Evolutionary conservation across 2,329 filamentous ascomycete species (phyloP).

Genomic region (Ophidiomyces ophidiicola): DNA sequence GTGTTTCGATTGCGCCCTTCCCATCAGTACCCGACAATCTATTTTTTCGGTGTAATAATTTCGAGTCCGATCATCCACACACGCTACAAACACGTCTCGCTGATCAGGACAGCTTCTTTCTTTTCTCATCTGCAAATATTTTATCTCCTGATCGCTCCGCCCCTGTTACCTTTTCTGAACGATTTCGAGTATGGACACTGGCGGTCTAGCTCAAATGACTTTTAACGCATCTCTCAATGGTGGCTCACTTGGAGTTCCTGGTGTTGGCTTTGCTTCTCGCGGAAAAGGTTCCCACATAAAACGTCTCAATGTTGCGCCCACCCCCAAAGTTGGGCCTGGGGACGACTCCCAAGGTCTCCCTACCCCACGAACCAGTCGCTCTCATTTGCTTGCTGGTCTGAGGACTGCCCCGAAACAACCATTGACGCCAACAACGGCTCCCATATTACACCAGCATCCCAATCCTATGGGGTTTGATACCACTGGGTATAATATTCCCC

Average conservation of each 20-base stretch:
- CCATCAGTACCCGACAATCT: neutral
- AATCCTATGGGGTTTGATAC: conserved; percentile 14
- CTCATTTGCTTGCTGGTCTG: conserved; percentile 83
- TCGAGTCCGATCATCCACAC: neutral
- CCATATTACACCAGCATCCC: conserved; percentile 43
- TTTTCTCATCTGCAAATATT: conserved; percentile 2
- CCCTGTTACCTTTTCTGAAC: conserved; percentile 19
- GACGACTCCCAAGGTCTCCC: conserved; percentile 55
- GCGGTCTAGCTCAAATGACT: conserved; percentile 99
- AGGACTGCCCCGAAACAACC: conserved; percentile 85
- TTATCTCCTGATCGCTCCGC: no score
- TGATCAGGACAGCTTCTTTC: no score
- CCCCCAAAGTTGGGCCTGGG: conserved; percentile 54
- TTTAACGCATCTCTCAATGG: conserved; percentile 64
- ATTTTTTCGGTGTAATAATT: conserved; percentile 6
- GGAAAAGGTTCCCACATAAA: conserved; percentile 79
- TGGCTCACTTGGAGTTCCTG: conserved; percentile 58
- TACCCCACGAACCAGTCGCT: conserved; percentile 86
- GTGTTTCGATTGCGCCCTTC: conserved; percentile 4
- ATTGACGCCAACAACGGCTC: conserved; percentile 55
- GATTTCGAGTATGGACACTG: conserved; percentile 62
- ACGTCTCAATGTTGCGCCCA: conserved; percentile 66
- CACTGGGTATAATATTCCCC: conserved; percentile 33
- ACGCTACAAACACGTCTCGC: no score
- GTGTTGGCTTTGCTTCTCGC: conserved; percentile 72